Base-by-base conservation (phyloP, 2,329 filamentous ascomycete species). In the Aspergillus ochraceus region DNA sequence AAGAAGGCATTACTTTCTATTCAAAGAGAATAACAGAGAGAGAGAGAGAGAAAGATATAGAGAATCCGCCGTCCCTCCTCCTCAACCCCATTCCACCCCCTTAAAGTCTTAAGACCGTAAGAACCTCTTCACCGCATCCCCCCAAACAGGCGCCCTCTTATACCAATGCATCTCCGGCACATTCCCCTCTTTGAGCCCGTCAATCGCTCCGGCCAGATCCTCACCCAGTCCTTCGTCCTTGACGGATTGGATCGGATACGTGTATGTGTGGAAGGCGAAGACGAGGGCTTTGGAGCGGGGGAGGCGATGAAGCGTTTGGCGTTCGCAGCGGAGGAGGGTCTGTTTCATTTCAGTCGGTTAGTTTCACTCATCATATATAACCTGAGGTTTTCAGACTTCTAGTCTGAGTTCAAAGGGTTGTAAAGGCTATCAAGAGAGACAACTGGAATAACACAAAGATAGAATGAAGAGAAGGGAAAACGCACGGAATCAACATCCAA, bases 221-320 rank as follows among this genome's bases (percentile, higher is more conserved):
- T 83, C 80, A 0, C 81, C 85, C 4, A 73, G 69, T 0, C 85
- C 86, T 60, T 88, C 85, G 4, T 79, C 79, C 66, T 84, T 86
- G 50, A 89, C 73, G 54, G 85, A 77, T 45, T 66, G 65, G 8
- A 89, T 70, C 1, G 80, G 79, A 70, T 88, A 88, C 59, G 80
- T 74, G 70, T 87, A 88, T 17, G 86, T 88, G 71, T 88, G 86
- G 70, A 88, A 85, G 0, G 77, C 80, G 73, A 89, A 89, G 0
- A 88, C 79, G 20, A 88, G 53, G 8, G 84, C 85, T 55, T 77
- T 76, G 0, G 79, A 83, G 52, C 73, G 63, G 4, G 84, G 84
- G 26, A 89, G 70, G 1, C 86, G 79, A 74, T 88, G 85, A 36
- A 89, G 70, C 0, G 84, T 86, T 76, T 89, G 86, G 32, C 85